Conservation (phyloP, 495 filamentous ascomycete genomes). For the Collariella sp. region DNA sequence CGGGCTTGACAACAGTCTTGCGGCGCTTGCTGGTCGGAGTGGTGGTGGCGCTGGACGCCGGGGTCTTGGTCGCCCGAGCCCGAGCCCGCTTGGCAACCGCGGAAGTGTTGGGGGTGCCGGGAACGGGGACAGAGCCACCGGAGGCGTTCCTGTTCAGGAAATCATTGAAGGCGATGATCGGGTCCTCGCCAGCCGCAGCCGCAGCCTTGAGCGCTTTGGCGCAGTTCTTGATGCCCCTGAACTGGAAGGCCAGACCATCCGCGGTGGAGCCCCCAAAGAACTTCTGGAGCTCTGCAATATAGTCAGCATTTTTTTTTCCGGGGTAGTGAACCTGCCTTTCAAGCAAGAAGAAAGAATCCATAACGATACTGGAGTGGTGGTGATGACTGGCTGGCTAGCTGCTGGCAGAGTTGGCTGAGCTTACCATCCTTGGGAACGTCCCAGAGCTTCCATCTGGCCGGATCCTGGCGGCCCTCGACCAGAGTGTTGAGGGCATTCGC, state of each 20-base stretch:
- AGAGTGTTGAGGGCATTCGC: slow-evolving; percentile 37
- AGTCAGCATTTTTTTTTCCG: background rate
- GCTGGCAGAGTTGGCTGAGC: background rate
- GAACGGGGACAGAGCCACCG: background rate
- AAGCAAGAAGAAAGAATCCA: background rate
- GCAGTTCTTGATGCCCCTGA: slow-evolving; percentile 37
- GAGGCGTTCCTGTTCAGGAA: background rate
- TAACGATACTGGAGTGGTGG: background rate
- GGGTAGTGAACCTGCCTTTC: background rate
- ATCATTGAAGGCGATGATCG: slow-evolving; percentile 14
- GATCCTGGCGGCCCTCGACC: slow-evolving; percentile 39
- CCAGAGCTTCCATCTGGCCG: background rate
- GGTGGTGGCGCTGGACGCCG: background rate
- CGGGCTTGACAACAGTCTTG: slow-evolving; percentile 4
- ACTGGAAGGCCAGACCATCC: slow-evolving; percentile 39
- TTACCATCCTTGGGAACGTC: slow-evolving; percentile 8
- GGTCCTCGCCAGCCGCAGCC: slow-evolving; percentile 21
- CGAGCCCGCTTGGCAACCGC: background rate
- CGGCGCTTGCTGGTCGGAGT: slow-evolving; percentile 12
- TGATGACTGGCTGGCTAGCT: background rate
- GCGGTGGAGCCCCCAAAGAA: slow-evolving; percentile 37
- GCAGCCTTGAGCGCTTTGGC: slow-evolving; percentile 32
- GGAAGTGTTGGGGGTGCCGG: background rate
- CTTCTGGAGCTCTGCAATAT: slow-evolving; percentile 33
- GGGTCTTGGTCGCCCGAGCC: slow-evolving; percentile 9